Conservation (phyloP, 2,329 filamentous ascomycete species). For the Epichloe sibirici region DNA sequence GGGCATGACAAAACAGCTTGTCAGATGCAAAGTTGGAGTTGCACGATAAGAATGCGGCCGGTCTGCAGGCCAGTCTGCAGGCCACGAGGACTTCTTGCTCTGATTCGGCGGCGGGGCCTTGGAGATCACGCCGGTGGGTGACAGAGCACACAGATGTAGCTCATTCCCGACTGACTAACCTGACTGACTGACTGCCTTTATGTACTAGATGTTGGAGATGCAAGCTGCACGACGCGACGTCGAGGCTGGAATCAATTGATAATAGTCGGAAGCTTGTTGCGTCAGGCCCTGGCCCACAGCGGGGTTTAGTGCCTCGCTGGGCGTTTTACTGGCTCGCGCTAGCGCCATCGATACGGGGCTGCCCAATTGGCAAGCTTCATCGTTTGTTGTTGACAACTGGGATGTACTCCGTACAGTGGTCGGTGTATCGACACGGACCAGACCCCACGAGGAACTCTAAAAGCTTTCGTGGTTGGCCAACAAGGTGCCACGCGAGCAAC, state of each 20-base stretch:
- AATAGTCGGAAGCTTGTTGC: not conserved
- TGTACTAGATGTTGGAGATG: not conserved
- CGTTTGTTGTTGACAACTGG: not conserved
- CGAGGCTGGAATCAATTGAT: not conserved
- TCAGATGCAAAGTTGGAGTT: not conserved
- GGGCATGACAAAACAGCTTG: not conserved
- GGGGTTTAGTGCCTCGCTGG: not conserved
- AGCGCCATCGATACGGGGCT: not conserved
- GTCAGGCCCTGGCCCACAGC: not conserved
- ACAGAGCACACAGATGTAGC: not conserved
- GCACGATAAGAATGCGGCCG: slow-evolving; percentile 1
- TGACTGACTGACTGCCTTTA: not conserved
- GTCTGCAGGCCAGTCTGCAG: slow-evolving; percentile 1
- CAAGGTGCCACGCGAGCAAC: too few species aligned
- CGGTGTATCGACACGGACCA: too few species aligned
- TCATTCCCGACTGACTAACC: not conserved
- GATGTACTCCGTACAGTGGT: too few species aligned
- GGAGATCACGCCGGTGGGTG: not conserved
- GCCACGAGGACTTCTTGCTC: not conserved
- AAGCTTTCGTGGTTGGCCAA: too few species aligned
- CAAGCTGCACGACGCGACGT: not conserved
- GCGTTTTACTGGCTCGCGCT: not conserved
- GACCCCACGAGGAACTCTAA: too few species aligned
- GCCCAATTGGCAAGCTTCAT: not conserved
- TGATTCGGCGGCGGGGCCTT: not conserved